phyloP scores from a whole-genome alignment of 2,329 filamentous ascomycete genomes.

The Colletotrichum tropicale region DNA sequence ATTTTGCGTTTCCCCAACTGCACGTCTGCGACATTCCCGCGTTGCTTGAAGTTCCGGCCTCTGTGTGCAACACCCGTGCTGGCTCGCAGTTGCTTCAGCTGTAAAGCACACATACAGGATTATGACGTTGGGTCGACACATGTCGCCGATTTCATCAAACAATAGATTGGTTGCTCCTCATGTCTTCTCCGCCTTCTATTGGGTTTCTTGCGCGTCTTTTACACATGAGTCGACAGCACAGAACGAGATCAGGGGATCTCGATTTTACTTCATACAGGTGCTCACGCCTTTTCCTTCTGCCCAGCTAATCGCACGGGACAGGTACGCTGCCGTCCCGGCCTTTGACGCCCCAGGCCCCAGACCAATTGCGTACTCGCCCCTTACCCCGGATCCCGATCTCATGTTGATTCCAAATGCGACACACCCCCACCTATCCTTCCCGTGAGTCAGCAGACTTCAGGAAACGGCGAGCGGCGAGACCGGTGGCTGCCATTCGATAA shows the following conservation, averaged over 20 bases:
- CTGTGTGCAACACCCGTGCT: neutral
- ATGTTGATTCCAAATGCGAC: slow-evolving; percentile 7
- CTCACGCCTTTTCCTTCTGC: neutral
- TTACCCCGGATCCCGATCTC: neutral
- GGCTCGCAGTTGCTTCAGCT: neutral
- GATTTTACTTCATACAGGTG: neutral
- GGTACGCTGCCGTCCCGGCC: neutral
- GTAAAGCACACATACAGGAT: neutral
- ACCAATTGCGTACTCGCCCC: neutral
- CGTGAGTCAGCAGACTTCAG: neutral
- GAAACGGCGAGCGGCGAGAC: neutral
- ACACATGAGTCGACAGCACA: neutral
- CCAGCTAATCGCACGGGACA: neutral
- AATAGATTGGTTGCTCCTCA: neutral
- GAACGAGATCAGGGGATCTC: neutral
- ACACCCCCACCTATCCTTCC: neutral
- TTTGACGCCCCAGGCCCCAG: neutral
- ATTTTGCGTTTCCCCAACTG: neutral
- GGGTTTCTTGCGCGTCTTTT: neutral
- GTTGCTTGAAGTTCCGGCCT: neutral
- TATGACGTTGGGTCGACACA: neutral
- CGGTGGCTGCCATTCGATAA: neutral
- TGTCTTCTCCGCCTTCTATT: neutral
- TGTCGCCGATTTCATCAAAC: neutral
- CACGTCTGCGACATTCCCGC: neutral